These are phyloP conservation scores for Lomentospora prolificans DNA, from an alignment of 2,329 filamentous ascomycete genomes.

Conservation along the genomic window DNA sequence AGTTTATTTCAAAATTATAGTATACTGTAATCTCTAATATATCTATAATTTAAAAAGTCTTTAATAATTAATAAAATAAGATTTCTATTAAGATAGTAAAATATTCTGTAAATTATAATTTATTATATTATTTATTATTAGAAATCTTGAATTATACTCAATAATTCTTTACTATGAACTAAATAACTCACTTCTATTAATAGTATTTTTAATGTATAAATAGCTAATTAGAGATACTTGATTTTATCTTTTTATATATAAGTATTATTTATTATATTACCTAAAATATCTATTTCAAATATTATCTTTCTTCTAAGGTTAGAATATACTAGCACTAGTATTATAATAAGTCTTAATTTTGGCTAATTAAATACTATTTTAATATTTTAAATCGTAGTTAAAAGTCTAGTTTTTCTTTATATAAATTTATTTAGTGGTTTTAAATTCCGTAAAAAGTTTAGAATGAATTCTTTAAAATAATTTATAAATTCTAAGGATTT, in stretches of 20 bases:
- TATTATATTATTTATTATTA: neutral
- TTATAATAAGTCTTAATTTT: neutral
- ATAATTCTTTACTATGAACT: neutral
- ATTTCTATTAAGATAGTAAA: too few species aligned
- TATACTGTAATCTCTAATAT: constrained; percentile 3
- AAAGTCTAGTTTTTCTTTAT: neutral
- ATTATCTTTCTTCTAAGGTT: neutral
- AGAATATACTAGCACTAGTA: neutral
- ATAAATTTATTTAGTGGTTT: neutral
- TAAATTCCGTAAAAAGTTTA: neutral
- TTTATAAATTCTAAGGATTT: too few species aligned
- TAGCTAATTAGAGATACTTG: neutral
- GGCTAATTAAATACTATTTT: neutral
- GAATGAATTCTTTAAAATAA: constrained; percentile 1
- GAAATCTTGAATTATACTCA: neutral
- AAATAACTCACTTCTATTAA: neutral
- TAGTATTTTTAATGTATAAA: neutral
- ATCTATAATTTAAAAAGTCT: too few species aligned
- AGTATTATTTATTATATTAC: neutral
- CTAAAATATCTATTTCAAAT: neutral
- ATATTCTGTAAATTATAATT: neutral
- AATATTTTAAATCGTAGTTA: neutral
- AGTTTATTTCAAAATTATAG: neutral
- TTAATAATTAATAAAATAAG: too few species aligned
- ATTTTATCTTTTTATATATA: neutral